phyloP scores from a whole-genome alignment of 306 rosid species.

The Canavalia gladiata region DNA sequence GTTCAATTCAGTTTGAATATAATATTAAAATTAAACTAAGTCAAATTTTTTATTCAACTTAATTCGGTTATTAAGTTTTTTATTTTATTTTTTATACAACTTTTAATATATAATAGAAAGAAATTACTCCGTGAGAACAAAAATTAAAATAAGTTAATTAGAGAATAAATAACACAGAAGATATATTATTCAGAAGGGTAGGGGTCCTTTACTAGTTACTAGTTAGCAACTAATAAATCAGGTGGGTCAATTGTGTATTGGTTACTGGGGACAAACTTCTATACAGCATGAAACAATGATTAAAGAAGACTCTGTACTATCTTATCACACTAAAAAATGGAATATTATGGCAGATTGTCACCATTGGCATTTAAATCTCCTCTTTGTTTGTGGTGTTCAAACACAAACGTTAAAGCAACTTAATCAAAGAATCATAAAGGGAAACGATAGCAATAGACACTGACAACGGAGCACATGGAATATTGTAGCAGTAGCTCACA shows the following conservation, averaged over 20 bases:
- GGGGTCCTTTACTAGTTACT: no score
- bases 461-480: conserved; percentile 40
- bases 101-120: no score
- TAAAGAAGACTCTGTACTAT: background rate
- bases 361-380: conserved; percentile 24
- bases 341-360: conserved; percentile 24
- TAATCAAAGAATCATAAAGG: background rate
- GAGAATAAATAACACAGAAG: no score
- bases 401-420: conserved; percentile 11
- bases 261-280: background rate
- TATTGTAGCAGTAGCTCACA: conserved; percentile 32
- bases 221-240: background rate
- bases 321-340: background rate
- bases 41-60: no score
- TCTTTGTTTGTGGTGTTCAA: conserved; percentile 13
- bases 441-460: conserved; percentile 17
- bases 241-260: conserved; percentile 27
- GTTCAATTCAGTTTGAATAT: no score
- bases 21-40: no score
- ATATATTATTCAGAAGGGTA: no score
- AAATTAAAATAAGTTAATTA: no score
- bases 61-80: no score
- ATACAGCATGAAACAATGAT: conserved; percentile 8
- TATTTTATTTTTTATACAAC: no score
- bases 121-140: no score